Evolutionary conservation across 1,284 basidiomycete species (phyloP).

Genomic region (Cerioporus squamosus): DNA sequence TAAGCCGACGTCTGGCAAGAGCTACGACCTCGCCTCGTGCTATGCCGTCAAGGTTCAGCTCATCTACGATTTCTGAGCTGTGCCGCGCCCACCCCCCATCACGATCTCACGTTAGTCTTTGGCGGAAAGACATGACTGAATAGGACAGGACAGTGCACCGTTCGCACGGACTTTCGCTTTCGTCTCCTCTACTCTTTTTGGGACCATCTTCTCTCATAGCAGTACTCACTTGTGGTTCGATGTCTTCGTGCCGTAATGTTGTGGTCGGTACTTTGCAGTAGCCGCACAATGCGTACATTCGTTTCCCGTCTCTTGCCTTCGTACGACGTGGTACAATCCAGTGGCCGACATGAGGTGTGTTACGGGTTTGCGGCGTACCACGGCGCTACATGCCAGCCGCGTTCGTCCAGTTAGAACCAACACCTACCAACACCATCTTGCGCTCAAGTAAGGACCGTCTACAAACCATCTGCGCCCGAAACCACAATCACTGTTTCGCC

Average conservation of each 20-base stretch:
- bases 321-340: too few relatives aligned
- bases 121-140: neutral
- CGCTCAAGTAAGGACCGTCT: too few relatives aligned
- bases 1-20: constrained; percentile 17
- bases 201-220: neutral
- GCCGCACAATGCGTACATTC: neutral
- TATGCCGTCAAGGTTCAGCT: constrained; percentile 29
- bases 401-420: too few relatives aligned
- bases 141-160: neutral
- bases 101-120: too few relatives aligned
- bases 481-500: too few relatives aligned
- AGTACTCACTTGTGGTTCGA: neutral
- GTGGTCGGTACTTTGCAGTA: neutral
- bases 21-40: constrained; percentile 28
- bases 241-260: neutral
- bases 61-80: constrained; percentile 9
- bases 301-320: too few relatives aligned
- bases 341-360: too few relatives aligned
- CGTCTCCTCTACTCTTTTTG: neutral
- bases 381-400: too few relatives aligned
- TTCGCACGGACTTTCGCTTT: neutral
- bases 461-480: too few relatives aligned
- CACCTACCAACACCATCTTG: too few relatives aligned
- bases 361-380: too few relatives aligned
- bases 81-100: neutral